A percentile compares a stretch with the other conserved stretches of the same genome.
These are phyloP conservation scores for Penicillium waksmanii DNA, from an alignment of 495 filamentous ascomycete species.

Conservation along the genomic window DNA sequence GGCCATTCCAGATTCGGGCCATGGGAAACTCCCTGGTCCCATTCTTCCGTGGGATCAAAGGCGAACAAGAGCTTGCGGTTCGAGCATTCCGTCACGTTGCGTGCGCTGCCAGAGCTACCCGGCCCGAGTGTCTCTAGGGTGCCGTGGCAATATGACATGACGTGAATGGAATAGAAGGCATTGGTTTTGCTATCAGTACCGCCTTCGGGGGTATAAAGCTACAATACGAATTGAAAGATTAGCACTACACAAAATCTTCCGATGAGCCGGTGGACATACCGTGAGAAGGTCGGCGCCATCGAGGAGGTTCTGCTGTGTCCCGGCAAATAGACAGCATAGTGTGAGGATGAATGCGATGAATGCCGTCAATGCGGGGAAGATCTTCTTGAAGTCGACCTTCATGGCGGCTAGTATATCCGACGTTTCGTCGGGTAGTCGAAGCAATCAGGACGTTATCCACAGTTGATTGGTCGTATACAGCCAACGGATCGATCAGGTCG, in stretches of 20 bases:
- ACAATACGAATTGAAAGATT: slow-evolving; percentile 25
- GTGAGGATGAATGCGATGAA: slow-evolving; percentile 68
- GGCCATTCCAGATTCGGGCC: slow-evolving; percentile 64
- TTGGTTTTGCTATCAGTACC: slow-evolving; percentile 59
- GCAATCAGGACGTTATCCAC: not conserved
- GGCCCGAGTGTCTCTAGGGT: slow-evolving; percentile 44
- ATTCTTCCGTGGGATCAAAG: slow-evolving; percentile 62
- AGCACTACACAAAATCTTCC: slow-evolving; percentile 17
- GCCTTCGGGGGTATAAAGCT: slow-evolving; percentile 46
- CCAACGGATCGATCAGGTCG: not conserved
- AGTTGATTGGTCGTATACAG: not conserved
- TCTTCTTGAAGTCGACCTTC: slow-evolving; percentile 18
- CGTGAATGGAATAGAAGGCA: slow-evolving; percentile 76
- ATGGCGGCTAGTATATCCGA: not conserved
- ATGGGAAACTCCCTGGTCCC: slow-evolving; percentile 59
- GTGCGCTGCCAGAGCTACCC: slow-evolving; percentile 37
- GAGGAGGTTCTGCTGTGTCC: slow-evolving; percentile 61
- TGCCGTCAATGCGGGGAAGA: slow-evolving; percentile 36
- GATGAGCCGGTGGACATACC: slow-evolving; percentile 42
- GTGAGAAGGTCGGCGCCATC: slow-evolving; percentile 67
- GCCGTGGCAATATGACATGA: slow-evolving; percentile 73
- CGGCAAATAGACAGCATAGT: slow-evolving; percentile 73
- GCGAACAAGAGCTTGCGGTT: slow-evolving; percentile 54
- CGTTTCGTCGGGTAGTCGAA: not conserved
- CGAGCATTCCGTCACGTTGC: slow-evolving; percentile 66